These are phyloP conservation scores for Volvox carteri DNA, from an alignment of 163 green algal species.

Conservation along the genomic window DNA sequence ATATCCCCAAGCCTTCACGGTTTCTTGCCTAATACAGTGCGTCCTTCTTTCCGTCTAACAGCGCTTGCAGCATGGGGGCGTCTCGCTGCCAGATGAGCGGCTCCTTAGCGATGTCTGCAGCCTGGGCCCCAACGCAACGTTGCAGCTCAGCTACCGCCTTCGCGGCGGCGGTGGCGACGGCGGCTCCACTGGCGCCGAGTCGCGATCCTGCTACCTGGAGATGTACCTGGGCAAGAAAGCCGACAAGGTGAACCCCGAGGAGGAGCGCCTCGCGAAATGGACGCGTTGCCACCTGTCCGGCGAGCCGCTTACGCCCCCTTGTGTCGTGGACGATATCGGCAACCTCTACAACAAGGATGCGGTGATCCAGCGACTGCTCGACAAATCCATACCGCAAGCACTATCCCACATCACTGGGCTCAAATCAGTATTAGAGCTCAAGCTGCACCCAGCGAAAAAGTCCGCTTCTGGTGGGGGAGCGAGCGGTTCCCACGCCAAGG, in stretches of 20 bases:
- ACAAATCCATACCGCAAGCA: conserved; percentile 84
- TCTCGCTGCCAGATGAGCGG: conserved; percentile 46
- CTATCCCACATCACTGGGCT: conserved; percentile 84
- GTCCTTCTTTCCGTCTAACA: conserved; percentile 56
- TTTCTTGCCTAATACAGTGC: too few species aligned
- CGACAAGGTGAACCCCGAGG: conserved; percentile 87
- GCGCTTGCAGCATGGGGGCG: conserved; percentile 59
- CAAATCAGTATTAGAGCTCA: conserved; percentile 77
- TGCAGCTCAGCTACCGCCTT: conserved; percentile 76
- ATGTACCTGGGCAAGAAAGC: conserved; percentile 95
- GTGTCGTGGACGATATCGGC: conserved; percentile 91
- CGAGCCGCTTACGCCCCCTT: conserved; percentile 79
- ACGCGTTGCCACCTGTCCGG: conserved; percentile 87
- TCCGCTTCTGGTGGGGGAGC: not conserved
- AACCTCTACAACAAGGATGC: conserved; percentile 98
- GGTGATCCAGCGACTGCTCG: conserved; percentile 84
- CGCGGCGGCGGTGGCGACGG: conserved; percentile 95
- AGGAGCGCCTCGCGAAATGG: conserved; percentile 80
- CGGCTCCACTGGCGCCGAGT: conserved; percentile 96
- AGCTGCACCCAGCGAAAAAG: conserved; percentile 44
- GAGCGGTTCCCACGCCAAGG: not conserved
- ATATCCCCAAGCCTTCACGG: not conserved
- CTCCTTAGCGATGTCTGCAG: conserved; percentile 43
- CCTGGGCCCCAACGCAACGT: conserved; percentile 56
- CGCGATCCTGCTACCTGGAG: conserved; percentile 91